Base-by-base conservation (phyloP, 805 yeast genomes). In the Candida suzukii region DNA sequence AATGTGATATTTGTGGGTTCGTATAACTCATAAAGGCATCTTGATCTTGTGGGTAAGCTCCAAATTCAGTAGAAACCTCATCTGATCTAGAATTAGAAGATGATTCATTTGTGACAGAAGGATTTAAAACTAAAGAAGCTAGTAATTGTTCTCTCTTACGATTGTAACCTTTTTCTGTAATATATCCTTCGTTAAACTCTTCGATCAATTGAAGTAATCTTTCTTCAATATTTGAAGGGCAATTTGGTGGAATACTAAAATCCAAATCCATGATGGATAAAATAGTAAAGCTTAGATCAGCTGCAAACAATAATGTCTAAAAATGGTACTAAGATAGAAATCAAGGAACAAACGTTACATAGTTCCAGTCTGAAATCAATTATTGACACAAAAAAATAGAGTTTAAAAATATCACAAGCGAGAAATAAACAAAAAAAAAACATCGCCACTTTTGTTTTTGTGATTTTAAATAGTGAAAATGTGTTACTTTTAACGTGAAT, bases 81-180 rank as follows among this genome's bases (percentile, higher is more conserved):
- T 33, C 36, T 21, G 36, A 33, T 21, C 36, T 20, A 4, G 31
- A 26, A 19, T 36, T n/a, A 3, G 31, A 26, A 9, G 38, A 25
- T 2, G 38, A 36, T 4, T 2, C 25, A 17, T 22, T 35, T 4
- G 20, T 35, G 3, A 4, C 21, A 5, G n/a, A 16, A 24, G 21
- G 29, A 8, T 12, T 11, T 3, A 24, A 10, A 3, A 14, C 2
- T 29, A 14, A 44, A 33, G n/a, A 7, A 5, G 46, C 49, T 22
- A 71, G 54, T 18, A 75, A 52, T 46, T 56, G 63, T 34, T 64
- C 70, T 44, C 86, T 62, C 46, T 78, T 81, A 49, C 74, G 80
- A 34, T 68, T 64, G 54, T 80, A 84, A 2, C 93, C 91, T 54
- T 83, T 84, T 37, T 73, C 80, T 0, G 93, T 83, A 42, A 84